Conservation (phyloP, 176 grass and related monocot genomes). For the Carex myosuroides region DNA sequence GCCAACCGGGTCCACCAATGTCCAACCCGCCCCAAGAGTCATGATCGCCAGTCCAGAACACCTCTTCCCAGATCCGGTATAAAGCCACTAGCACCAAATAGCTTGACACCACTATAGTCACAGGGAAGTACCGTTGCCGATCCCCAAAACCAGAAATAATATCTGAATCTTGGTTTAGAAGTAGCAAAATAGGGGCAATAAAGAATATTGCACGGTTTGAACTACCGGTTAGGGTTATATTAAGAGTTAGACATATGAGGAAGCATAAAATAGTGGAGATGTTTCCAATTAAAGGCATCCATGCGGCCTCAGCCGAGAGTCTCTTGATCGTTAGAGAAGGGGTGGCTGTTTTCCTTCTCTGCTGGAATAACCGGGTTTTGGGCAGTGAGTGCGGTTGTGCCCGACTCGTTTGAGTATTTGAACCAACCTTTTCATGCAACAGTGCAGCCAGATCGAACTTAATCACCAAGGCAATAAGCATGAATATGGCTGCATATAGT, state of each 20-base stretch:
- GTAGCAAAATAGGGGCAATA: slow-evolving; percentile 81
- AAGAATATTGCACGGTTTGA: slow-evolving; percentile 95
- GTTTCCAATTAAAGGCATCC: slow-evolving; percentile 98
- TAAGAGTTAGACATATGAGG: slow-evolving; percentile 80
- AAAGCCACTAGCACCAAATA: slow-evolving; percentile 80
- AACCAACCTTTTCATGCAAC: slow-evolving; percentile 61
- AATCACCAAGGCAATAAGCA: slow-evolving; percentile 87
- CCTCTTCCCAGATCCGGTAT: slow-evolving; percentile 84
- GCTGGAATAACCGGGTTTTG: slow-evolving; percentile 74
- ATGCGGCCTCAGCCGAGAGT: slow-evolving; percentile 90
- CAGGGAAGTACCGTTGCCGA: slow-evolving; percentile 92
- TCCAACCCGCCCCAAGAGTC: slow-evolving; percentile 51
- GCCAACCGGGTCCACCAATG: slow-evolving; percentile 75
- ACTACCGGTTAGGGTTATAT: slow-evolving; percentile 75
- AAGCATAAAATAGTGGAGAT: slow-evolving; percentile 80
- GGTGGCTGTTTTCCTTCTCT: slow-evolving; percentile 62
- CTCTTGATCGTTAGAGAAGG: slow-evolving; percentile 93
- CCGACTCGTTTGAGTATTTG: slow-evolving; percentile 33
- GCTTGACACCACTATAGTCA: slow-evolving; percentile 52
- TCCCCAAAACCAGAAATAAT: slow-evolving; percentile 90
- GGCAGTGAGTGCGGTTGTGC: slow-evolving; percentile 57
- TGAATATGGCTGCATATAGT: slow-evolving; percentile 96
- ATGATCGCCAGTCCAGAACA: slow-evolving; percentile 44
- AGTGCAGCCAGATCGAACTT: slow-evolving; percentile 87
- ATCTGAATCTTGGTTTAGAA: slow-evolving; percentile 97